Percentiles rank a stretch among this genome's conserved stretches.
Evolutionary conservation across 2,329 filamentous ascomycete species (phyloP).

Genomic region (Neocucurbitaria cava): DNA sequence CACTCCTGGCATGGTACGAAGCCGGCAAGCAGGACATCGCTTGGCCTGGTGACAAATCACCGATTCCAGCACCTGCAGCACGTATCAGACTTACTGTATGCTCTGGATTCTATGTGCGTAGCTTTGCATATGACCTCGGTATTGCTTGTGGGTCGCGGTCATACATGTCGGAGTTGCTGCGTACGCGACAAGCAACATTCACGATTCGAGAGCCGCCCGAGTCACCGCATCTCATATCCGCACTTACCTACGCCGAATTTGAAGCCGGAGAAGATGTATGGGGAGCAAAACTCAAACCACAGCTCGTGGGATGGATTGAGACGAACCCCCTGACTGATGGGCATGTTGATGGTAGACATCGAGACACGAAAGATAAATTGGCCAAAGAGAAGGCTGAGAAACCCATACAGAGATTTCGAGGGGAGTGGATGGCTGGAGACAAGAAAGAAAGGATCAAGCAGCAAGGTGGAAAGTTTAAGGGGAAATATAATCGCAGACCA

Average conservation of each 20-base stretch:
- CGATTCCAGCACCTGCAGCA: slow-evolving; percentile 25
- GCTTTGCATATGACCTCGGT: slow-evolving; percentile 42
- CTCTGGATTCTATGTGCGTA: slow-evolving; percentile 44
- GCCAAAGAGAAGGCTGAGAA: slow-evolving; percentile 15
- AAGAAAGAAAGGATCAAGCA: slow-evolving; percentile 40
- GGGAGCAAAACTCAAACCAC: slow-evolving; percentile 25
- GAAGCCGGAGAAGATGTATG: slow-evolving; percentile 32
- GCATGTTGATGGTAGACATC: slow-evolving; percentile 29
- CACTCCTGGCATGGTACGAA: slow-evolving; percentile 34
- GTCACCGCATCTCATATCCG: slow-evolving; percentile 4
- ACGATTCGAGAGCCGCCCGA: slow-evolving; percentile 8
- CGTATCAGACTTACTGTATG: slow-evolving; percentile 32
- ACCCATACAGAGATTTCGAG: slow-evolving; percentile 36
- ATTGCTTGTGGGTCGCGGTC: slow-evolving; percentile 29
- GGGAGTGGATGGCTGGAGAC: slow-evolving; percentile 34
- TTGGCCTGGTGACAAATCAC: slow-evolving; percentile 13
- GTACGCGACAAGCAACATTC: slow-evolving; percentile 36
- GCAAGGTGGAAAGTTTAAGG: slow-evolving; percentile 36
- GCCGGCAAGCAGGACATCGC: slow-evolving; percentile 24
- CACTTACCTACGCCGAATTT: slow-evolving; percentile 32
- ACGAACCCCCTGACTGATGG: slow-evolving; percentile 21
- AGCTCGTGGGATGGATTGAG: slow-evolving; percentile 33
- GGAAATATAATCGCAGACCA: slow-evolving; percentile 30
- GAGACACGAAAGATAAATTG: slow-evolving; percentile 17
- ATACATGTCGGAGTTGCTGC: slow-evolving; percentile 32